Percentiles rank a stretch among this genome's conserved stretches.
Conservation (phyloP, 2,329 filamentous ascomycete species). For the Neofusicoccum sp. region DNA sequence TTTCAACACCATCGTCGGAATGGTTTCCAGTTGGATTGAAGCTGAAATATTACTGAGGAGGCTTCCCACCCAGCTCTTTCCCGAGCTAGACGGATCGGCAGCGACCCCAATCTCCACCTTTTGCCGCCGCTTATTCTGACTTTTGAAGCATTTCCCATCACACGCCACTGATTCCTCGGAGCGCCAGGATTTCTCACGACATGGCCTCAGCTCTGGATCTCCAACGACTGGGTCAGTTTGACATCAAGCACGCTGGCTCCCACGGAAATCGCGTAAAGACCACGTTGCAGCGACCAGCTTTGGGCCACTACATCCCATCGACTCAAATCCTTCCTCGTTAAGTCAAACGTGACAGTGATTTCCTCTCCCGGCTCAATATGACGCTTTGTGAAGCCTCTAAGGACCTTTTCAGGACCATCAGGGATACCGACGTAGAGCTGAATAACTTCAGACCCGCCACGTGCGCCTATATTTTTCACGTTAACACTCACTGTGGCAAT, state of each 20-base stretch:
- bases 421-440: slow-evolving; percentile 27
- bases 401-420: slow-evolving; percentile 20
- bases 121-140: too few relatives aligned
- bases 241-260: background rate
- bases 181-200: too few relatives aligned
- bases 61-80: too few relatives aligned
- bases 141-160: too few relatives aligned
- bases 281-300: slow-evolving; percentile 24
- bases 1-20: too few relatives aligned
- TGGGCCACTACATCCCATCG: slow-evolving; percentile 23
- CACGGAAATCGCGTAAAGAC: slow-evolving; percentile 19
- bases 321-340: slow-evolving; percentile 24
- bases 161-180: too few relatives aligned
- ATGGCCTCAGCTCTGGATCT: too few relatives aligned
- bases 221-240: too few relatives aligned
- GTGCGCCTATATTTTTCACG: slow-evolving; percentile 25
- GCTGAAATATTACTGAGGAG: too few relatives aligned
- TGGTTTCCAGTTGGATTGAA: too few relatives aligned
- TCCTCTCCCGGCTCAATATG: slow-evolving; percentile 22
- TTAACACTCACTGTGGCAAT: slow-evolving; percentile 17
- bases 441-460: slow-evolving; percentile 24
- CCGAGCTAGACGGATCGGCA: too few relatives aligned
- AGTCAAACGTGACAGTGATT: slow-evolving; percentile 5
- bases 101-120: too few relatives aligned
- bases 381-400: slow-evolving; percentile 26